These are phyloP conservation scores for Linum usitatissimum DNA, from an alignment of 345 rosid genomes.

Conservation along the genomic window DNA sequence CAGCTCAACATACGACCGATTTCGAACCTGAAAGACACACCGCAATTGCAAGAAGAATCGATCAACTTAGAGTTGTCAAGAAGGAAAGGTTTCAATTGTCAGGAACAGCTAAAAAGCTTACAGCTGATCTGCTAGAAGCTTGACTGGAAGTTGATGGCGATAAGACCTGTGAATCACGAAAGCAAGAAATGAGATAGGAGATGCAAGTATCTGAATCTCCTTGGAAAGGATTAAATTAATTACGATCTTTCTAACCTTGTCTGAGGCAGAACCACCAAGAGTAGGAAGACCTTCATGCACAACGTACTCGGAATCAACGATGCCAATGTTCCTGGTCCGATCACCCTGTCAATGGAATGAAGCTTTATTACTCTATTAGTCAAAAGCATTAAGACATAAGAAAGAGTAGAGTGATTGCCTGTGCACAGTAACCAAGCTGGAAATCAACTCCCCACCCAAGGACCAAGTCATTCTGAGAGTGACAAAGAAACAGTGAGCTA, in stretches of 20 bases:
- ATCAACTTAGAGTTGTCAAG: background rate
- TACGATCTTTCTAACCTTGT: slow-evolving; percentile 22
- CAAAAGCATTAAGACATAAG: background rate
- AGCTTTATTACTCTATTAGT: background rate
- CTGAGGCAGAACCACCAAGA: slow-evolving; percentile 40
- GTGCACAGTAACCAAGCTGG: slow-evolving; percentile 74
- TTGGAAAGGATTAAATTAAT: background rate
- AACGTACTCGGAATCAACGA: slow-evolving; percentile 68
- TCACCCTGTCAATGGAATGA: slow-evolving; percentile 42
- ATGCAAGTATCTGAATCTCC: background rate
- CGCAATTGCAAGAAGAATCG: background rate
- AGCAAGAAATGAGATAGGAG: background rate
- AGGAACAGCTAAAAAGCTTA: slow-evolving; percentile 18
- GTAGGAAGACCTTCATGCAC: slow-evolving; percentile 56
- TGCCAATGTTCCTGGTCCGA: slow-evolving; percentile 53
- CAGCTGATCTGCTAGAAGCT: slow-evolving; percentile 37
- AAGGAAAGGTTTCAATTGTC: background rate
- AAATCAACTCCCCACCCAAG: slow-evolving; percentile 74
- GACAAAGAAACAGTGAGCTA: background rate
- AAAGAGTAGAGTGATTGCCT: slow-evolving; percentile 34
- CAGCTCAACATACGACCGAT: slow-evolving; percentile 33
- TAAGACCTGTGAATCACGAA: slow-evolving; percentile 19
- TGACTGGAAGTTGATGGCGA: slow-evolving; percentile 11
- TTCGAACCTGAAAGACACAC: slow-evolving; percentile 32
- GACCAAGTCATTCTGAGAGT: slow-evolving; percentile 56